Evolutionary conservation across 805 yeast species (phyloP).

Genomic region (Candida oleophila): DNA sequence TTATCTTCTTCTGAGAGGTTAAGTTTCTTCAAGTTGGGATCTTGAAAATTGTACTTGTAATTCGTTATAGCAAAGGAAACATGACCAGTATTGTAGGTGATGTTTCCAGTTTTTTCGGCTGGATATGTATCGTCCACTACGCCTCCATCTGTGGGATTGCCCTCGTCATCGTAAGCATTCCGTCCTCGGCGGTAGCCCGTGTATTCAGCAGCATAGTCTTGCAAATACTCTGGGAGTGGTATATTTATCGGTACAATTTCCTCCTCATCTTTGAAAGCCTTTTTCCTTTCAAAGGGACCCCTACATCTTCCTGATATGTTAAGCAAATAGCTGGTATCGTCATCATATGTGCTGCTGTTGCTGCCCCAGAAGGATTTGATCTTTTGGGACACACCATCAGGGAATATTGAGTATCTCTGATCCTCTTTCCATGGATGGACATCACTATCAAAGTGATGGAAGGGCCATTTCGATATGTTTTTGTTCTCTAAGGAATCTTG

Average conservation of each 20-base stretch:
- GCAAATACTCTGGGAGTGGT: conserved; percentile 28
- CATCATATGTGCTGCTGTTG: conserved; percentile 7
- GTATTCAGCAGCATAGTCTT: conserved; percentile 26
- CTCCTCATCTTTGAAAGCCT: conserved; percentile 8
- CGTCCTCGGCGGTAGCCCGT: conserved; percentile 23
- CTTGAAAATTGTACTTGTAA: conserved; percentile 22
- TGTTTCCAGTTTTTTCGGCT: conserved; percentile 23
- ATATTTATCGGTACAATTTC: conserved; percentile 12
- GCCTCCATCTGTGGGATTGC: conserved; percentile 15
- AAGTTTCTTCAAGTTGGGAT: conserved; percentile 15
- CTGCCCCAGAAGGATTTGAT: conserved; percentile 57
- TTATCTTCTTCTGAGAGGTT: conserved; percentile 11
- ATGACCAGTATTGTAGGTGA: conserved; percentile 26
- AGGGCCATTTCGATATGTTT: conserved; percentile 56
- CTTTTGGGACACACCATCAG: conserved; percentile 49
- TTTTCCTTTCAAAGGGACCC: conserved; percentile 31
- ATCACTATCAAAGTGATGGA: conserved; percentile 37
- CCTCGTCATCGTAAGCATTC: conserved; percentile 27
- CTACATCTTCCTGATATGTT: conserved; percentile 35
- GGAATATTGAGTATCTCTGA: conserved; percentile 57
- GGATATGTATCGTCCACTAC: conserved; percentile 1
- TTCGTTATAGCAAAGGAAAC: conserved; percentile 22
- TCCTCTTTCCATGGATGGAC: conserved; percentile 46
- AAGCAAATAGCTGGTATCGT: conserved; percentile 26
- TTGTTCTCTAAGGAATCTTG: conserved; percentile 50